These are phyloP conservation scores for Zymoseptoria passerinii DNA, from an alignment of 2,329 filamentous ascomycete genomes.

Conservation along the genomic window DNA sequence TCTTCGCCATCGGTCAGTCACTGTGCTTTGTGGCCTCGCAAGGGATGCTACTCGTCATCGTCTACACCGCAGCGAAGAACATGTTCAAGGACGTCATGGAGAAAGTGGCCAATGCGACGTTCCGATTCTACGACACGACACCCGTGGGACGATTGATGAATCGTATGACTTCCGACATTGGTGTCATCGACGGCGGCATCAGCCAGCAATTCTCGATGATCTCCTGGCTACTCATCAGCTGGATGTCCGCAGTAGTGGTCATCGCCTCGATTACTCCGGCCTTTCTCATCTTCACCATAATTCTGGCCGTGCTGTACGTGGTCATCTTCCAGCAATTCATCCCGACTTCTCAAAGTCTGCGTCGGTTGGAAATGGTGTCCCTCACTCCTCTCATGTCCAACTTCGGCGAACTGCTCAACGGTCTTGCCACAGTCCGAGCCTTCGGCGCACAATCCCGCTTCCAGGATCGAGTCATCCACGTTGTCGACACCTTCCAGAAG, in stretches of 20 bases:
- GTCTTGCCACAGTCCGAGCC: slow-evolving; percentile 76
- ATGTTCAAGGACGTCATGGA: slow-evolving; percentile 68
- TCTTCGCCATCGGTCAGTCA: slow-evolving; percentile 55
- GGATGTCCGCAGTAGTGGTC: slow-evolving; percentile 63
- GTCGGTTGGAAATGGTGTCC: slow-evolving; percentile 82
- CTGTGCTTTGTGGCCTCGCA: slow-evolving; percentile 54
- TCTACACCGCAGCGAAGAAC: slow-evolving; percentile 66
- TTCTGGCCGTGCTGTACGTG: slow-evolving; percentile 61
- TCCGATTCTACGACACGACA: slow-evolving; percentile 85
- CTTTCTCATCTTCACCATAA: slow-evolving; percentile 64
- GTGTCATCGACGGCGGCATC: slow-evolving; percentile 80
- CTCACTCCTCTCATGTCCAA: slow-evolving; percentile 85
- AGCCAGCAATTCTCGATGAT: slow-evolving; percentile 64
- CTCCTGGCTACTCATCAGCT: slow-evolving; percentile 61
- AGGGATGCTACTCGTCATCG: slow-evolving; percentile 63
- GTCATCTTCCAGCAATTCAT: slow-evolving; percentile 69
- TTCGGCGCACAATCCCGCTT: slow-evolving; percentile 73
- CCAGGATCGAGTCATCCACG: slow-evolving; percentile 67
- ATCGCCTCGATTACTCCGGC: slow-evolving; percentile 71
- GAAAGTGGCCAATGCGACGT: slow-evolving; percentile 68
- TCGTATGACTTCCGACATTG: slow-evolving; percentile 80
- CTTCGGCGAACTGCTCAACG: slow-evolving; percentile 79
- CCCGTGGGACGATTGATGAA: slow-evolving; percentile 89
- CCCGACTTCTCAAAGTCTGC: slow-evolving; percentile 72
- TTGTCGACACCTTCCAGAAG: slow-evolving; percentile 82